Percentiles rank a stretch among this genome's conserved stretches.
phyloP scores from a whole-genome alignment of 306 rosid species.

The Vigna radiata region DNA sequence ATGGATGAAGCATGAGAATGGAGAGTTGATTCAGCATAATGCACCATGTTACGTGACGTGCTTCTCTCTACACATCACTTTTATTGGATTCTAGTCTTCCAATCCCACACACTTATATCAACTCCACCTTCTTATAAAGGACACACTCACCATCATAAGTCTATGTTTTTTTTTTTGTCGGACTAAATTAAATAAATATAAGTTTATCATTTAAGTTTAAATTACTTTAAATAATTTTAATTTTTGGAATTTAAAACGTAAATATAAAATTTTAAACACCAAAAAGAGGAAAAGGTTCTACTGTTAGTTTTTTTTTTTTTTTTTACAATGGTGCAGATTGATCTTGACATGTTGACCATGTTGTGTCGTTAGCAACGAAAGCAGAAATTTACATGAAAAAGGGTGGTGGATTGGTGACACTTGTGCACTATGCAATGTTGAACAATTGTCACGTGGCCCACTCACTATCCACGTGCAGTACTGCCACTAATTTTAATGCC shows the following conservation, averaged over 20 bases:
- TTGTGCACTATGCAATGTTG: constrained; percentile 41
- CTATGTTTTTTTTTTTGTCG: too few species aligned
- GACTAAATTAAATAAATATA: too few species aligned
- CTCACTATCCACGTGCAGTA: constrained; percentile 15
- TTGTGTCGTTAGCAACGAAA: not conserved
- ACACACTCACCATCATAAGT: too few species aligned
- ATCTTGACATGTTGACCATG: not conserved
- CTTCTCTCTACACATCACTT: constrained; percentile 27
- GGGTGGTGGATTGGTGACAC: constrained; percentile 30
- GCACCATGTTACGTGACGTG: constrained; percentile 33
- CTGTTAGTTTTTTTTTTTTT: too few species aligned
- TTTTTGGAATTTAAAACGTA: too few species aligned
- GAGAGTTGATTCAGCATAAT: constrained; percentile 47
- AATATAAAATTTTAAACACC: too few species aligned
- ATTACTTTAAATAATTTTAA: too few species aligned
- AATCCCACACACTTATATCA: constrained; percentile 3
- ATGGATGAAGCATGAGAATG: constrained; percentile 22
- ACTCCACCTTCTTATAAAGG: not conserved
- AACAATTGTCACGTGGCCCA: constrained; percentile 26
- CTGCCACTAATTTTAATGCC: constrained; percentile 26
- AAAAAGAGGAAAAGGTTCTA: too few species aligned
- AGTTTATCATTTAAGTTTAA: too few species aligned
- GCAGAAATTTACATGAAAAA: constrained; percentile 23
- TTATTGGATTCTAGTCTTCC: constrained; percentile 24
- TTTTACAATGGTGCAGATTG: not conserved